Percentiles rank a stretch among this genome's conserved stretches.
phyloP scores from a whole-genome alignment of 257 asterid species.

The Linaria vulgaris region DNA sequence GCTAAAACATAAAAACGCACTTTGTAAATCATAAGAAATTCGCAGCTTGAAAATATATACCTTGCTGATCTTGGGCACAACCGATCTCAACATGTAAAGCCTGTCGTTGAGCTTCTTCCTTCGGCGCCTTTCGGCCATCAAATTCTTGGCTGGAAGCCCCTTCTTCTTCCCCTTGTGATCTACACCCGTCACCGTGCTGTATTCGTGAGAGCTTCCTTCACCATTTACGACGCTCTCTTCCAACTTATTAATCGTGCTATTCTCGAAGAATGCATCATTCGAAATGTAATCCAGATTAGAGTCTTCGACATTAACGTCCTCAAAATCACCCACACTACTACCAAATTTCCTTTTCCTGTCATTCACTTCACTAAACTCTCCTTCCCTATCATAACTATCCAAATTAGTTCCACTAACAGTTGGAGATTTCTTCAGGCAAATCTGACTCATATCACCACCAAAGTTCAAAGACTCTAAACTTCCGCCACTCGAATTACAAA shows the following conservation, averaged over 20 bases:
- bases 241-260: conserved; percentile 11
- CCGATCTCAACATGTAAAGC: conserved; percentile 83
- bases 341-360: conserved; percentile 52
- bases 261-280: conserved; percentile 61
- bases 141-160: conserved; percentile 77
- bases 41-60: conserved; percentile 29
- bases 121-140: conserved; percentile 85
- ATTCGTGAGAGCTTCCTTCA: conserved; percentile 18
- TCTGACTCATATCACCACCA: conserved; percentile 31
- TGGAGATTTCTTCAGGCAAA: conserved; percentile 25
- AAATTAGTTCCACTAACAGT: neutral
- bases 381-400: neutral
- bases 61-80: conserved; percentile 94
- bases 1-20: conserved; percentile 34
- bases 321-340: conserved; percentile 63
- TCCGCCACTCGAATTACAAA: conserved; percentile 13
- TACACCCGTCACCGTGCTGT: conserved; percentile 39
- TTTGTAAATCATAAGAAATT: conserved; percentile 37
- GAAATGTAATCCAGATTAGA: conserved; percentile 76
- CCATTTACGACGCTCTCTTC: conserved; percentile 45
- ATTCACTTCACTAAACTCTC: neutral
- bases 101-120: conserved; percentile 81
- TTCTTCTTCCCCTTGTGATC: conserved; percentile 41
- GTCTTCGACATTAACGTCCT: conserved; percentile 71
- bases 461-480: conserved; percentile 45